Evolutionary conservation across 225 moss, liverwort and hornwort species (phyloP).

Genomic region (Pseudisothecium myosuroides): DNA sequence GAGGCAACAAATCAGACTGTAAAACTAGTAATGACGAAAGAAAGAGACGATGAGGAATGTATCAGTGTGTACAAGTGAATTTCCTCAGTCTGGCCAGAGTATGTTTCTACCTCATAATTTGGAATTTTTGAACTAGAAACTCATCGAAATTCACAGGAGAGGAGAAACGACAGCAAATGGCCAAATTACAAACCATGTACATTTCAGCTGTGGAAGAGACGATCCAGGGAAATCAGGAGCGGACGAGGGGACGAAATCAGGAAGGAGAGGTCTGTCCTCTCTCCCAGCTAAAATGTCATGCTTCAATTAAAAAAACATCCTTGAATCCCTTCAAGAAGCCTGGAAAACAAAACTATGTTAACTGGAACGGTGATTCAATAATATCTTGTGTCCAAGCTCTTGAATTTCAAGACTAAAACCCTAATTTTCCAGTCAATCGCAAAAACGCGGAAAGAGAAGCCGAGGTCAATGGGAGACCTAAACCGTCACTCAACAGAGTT

Average conservation of each 20-base stretch:
- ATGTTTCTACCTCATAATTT: not conserved
- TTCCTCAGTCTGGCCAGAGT: not conserved
- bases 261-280: not conserved
- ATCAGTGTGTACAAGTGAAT: not conserved
- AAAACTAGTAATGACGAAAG: not conserved
- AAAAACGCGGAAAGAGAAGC: not conserved
- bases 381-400: no score
- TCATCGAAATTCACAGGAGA: not conserved
- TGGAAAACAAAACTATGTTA: not conserved
- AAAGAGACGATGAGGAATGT: not conserved
- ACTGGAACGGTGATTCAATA: not conserved
- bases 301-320: not conserved
- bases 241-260: not conserved
- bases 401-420: not conserved
- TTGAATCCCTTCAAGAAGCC: not conserved
- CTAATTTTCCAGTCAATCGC: not conserved
- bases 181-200: not conserved
- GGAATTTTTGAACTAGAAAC: not conserved
- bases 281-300: not conserved
- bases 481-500: not conserved
- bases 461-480: not conserved
- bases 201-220: not conserved
- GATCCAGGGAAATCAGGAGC: not conserved
- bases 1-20: not conserved
- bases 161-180: not conserved